Conservation (phyloP, 176 grass and related monocot genomes). For the Phragmites australis region DNA sequence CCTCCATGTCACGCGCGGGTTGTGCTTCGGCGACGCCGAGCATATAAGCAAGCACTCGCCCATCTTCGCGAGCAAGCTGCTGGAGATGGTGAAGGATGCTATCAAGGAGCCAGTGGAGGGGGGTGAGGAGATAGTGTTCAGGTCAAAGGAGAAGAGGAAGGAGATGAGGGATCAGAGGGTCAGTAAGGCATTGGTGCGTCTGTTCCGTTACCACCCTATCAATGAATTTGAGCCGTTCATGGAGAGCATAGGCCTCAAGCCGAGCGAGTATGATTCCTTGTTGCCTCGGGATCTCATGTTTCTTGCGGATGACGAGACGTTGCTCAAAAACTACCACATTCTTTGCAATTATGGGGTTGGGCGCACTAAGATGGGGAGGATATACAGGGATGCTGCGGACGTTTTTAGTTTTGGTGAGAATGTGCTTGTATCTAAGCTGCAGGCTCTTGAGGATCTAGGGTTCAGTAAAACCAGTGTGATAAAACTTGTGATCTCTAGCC, state of each 20-base stretch:
- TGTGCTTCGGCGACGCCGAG: conserved; percentile 53
- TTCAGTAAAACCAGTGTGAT: conserved; percentile 65
- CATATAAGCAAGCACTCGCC: conserved; percentile 59
- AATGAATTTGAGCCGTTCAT: conserved; percentile 78
- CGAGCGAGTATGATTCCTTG: conserved; percentile 32
- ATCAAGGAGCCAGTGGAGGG: conserved; percentile 34
- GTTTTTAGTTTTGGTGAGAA: conserved; percentile 44
- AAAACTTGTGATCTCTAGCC: conserved; percentile 49
- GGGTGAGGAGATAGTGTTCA: conserved; percentile 6
- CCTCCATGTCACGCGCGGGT: conserved; percentile 53
- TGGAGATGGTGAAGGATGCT: conserved; percentile 52
- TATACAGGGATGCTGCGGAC: conserved; percentile 47
- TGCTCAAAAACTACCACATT: conserved; percentile 47
- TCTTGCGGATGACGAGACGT: conserved; percentile 45
- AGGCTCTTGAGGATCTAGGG: conserved; percentile 53
- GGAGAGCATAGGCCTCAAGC: conserved; percentile 62
- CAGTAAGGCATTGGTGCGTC: conserved; percentile 30
- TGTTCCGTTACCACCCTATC: conserved; percentile 60
- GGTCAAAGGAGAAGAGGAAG: conserved; percentile 28
- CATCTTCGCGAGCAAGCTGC: conserved; percentile 48
- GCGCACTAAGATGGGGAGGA: conserved; percentile 56
- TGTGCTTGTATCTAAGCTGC: conserved; percentile 52
- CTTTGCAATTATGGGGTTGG: conserved; percentile 62
- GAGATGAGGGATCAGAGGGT: conserved; percentile 46
- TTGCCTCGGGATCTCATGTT: conserved; percentile 67